Evolutionary conservation across 2,329 filamentous ascomycete species (phyloP), one percentile per base, ranked within the genome.

Genomic region (Colletotrichum paranaense): DNA sequence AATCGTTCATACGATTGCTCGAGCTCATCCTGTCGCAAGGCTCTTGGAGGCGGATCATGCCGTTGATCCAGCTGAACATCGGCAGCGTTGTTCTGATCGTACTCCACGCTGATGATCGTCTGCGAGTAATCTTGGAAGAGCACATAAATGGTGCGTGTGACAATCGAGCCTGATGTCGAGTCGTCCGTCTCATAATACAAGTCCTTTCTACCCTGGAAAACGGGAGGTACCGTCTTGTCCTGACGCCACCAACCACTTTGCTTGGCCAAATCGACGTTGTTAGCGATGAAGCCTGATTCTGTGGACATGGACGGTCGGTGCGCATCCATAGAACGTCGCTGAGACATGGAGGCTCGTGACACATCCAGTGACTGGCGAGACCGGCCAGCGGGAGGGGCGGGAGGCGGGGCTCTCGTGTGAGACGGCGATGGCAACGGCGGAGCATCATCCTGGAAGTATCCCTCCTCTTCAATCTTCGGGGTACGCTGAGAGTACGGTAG

Each of bases 121-220:
- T 98, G 97, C 22, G 95, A 98, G 82, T 99, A 99, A 84, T 99
- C 97, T 78, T 95, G 92, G 85, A 94, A 99, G 9, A 99, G 85
- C n/a, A 98, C 87, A 77, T 93, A 97, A 55, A 98, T 88, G 73
- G 95, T 92, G 76, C 95, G 95, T 7, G 92, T 94, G 24, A 97
- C 86, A 1, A 88, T 89, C 0, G 91, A 91, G 80, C 92, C 92
- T 30, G 93, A 92, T 7, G 89, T 92, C 1, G 92, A 91, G 80
- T 98, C 94, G 76, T 97, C 94, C 26, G 92, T 89, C 82, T 98
- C 95, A 64, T 91, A 93, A 66, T 95, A 89, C 19, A 98, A 88
- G 80, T 99, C 97, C 77, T 91, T 93, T 63, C 96, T 92, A 60
- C 91, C 92, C 80, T 97, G 94, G 74, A 98, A 90, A 2, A 91